Evolutionary conservation across 2,329 filamentous ascomycete species (phyloP), one percentile per base, ranked within the genome.

Genomic region (Aspergillus sp.): DNA sequence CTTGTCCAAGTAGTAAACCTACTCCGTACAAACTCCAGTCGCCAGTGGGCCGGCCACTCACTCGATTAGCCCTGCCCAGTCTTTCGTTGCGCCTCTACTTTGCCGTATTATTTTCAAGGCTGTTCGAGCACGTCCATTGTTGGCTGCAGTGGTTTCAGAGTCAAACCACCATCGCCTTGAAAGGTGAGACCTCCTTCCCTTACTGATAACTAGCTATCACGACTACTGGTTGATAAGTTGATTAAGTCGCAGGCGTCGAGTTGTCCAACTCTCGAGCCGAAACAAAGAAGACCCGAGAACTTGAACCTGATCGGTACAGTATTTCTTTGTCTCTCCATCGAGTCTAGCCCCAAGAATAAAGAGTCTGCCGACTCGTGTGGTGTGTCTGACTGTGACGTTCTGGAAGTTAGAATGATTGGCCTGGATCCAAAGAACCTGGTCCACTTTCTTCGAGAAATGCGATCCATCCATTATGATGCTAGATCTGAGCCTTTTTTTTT

Each of bases 271-370:
- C 22, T n/a, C 15, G 23, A 31, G 11, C 15, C 19, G 23, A 22
- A 22, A 51, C n/a, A 57, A 48, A 57, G 50, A 46, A 30, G 55
- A 52, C 28, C 19, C 22, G 23, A 41, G 28, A 41, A 19, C 46
- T 43, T 17, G 34, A 47, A 19, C 46, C 49, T 17, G 34, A 47
- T 45, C 28, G 17, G 54, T 13, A 9, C 51, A 7, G 31, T 13
- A 9, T 47, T 57, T 52, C 55, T 57, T 57, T 57, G 55, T 57
- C 23, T 57, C 41, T n/a, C 22, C 54, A 31, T 46, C 46, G 45
- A 49, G 54, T 7, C 53, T 19, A 45, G 53, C 19, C 53, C 43
- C 30, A 30, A 48, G 22, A 41, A 57, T 51, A 23, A 45, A 51
- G 55, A 50, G 11, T 13, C 4, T 15, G 8, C 34, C 34, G 11